Evolutionary conservation across 1,284 basidiomycete genomes (phyloP).

Genomic region (Tilletiaria anomala): DNA sequence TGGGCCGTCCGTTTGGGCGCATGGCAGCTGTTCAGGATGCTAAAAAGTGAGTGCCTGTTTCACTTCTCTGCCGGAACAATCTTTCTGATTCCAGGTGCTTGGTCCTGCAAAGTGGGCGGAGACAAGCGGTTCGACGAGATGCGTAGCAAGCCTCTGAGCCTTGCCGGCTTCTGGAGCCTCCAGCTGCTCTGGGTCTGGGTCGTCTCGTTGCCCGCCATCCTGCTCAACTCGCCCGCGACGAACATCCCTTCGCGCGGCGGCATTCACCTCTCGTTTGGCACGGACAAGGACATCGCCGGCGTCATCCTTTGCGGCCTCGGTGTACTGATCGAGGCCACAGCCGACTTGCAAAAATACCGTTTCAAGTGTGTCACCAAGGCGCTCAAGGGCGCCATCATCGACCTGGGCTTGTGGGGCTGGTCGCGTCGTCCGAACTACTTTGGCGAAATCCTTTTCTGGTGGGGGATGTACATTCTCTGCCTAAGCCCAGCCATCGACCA

Average conservation of each 20-base stretch:
- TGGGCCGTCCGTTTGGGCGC: constrained; percentile 31
- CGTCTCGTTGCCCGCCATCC: constrained; percentile 20
- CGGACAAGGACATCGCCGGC: constrained; percentile 51
- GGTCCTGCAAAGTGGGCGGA: no score
- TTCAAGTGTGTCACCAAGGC: constrained; percentile 20
- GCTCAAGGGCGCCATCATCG: constrained; percentile 24
- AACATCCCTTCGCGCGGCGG: constrained; percentile 12
- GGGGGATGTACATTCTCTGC: constrained; percentile 20
- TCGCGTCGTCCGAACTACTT: constrained; percentile 56
- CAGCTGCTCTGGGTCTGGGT: constrained; percentile 31
- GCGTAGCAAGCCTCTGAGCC: constrained; percentile 20
- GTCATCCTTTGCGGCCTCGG: constrained; percentile 55
- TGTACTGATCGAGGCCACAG: constrained; percentile 50
- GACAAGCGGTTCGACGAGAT: constrained; percentile 36
- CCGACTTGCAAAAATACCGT: constrained; percentile 51
- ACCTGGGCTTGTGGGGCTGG: constrained; percentile 17
- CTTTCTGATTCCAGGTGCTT: no score
- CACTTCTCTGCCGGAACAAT: no score
- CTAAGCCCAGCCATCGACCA: constrained; percentile 11
- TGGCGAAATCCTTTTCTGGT: constrained; percentile 49
- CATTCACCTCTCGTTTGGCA: constrained; percentile 13
- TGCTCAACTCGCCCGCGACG: constrained; percentile 26
- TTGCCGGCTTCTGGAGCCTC: constrained; percentile 7
- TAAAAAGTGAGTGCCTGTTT: no score
- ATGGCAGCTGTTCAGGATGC: constrained; percentile 32